These are phyloP conservation scores for Alternaria triticina DNA, from an alignment of 2,329 filamentous ascomycete species.

Conservation along the genomic window DNA sequence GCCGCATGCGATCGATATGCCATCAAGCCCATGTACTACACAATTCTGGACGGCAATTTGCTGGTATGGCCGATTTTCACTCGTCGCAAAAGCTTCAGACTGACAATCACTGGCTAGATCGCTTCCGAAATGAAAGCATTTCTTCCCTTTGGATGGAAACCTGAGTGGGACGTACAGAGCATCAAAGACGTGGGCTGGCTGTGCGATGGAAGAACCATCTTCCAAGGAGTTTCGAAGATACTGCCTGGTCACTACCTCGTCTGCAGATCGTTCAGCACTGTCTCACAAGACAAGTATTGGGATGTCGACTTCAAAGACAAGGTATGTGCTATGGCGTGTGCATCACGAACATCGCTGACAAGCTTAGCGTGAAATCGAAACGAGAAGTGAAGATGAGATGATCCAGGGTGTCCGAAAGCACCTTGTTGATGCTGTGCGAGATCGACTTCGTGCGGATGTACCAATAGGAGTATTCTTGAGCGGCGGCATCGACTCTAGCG, in stretches of 20 bases:
- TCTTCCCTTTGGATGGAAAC: constrained; percentile 57
- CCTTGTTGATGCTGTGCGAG: constrained; percentile 59
- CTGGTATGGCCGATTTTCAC: constrained; percentile 30
- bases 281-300: constrained; percentile 59
- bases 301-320: constrained; percentile 61
- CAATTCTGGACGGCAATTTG: constrained; percentile 49
- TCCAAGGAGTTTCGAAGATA: constrained; percentile 56
- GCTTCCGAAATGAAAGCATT: constrained; percentile 61
- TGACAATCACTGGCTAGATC: constrained; percentile 5
- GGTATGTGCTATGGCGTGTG: constrained; percentile 32
- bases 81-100: not conserved
- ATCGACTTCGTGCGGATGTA: constrained; percentile 64
- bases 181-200: constrained; percentile 55
- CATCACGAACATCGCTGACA: not conserved
- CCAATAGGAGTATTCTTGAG: constrained; percentile 64
- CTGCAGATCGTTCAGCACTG: constrained; percentile 42
- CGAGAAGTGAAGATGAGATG: constrained; percentile 58
- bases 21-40: constrained; percentile 65
- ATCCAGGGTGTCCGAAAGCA: constrained; percentile 57
- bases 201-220: constrained; percentile 56
- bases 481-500: constrained; percentile 65
- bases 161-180: constrained; percentile 60
- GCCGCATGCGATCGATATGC: constrained; percentile 62
- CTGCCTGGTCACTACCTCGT: constrained; percentile 29
- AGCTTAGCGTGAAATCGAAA: constrained; percentile 42